These are phyloP conservation scores for Phialophora tarda DNA, from an alignment of 2,329 filamentous ascomycete species.

Conservation along the genomic window DNA sequence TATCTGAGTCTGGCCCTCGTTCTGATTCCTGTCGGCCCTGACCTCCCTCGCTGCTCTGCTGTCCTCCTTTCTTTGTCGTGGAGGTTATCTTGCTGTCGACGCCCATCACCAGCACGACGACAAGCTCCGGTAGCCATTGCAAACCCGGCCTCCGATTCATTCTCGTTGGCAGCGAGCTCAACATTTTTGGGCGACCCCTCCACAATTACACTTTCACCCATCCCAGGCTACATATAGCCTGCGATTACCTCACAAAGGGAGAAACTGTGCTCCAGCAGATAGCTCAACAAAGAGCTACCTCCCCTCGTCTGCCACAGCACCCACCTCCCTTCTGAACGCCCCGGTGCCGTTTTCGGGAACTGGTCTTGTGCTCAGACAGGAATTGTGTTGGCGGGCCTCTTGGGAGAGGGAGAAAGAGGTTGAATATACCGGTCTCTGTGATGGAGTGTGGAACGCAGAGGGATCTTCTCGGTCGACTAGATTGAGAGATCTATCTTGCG, in stretches of 20 bases:
- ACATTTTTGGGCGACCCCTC: constrained; percentile 17
- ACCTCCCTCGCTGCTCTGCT: constrained; percentile 1
- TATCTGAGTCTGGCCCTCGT: neutral
- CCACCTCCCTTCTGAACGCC: constrained; percentile 25
- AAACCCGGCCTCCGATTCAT: constrained; percentile 20
- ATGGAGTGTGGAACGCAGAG: constrained; percentile 58
- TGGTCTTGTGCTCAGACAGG: constrained; percentile 33
- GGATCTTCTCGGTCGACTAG: constrained; percentile 52
- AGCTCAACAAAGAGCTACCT: constrained; percentile 19
- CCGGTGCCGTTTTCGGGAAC: constrained; percentile 33
- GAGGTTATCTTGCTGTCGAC: neutral
- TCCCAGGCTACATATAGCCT: constrained; percentile 6
- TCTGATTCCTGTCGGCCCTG: neutral
- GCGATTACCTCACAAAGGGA: constrained; percentile 10
- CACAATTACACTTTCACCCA: neutral
- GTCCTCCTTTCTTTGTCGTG: constrained; percentile 11
- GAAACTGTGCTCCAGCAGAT: neutral
- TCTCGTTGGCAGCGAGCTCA: constrained; percentile 24
- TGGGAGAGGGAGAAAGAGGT: constrained; percentile 20
- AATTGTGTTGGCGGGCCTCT: constrained; percentile 22
- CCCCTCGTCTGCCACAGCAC: constrained; percentile 18
- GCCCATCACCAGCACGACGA: neutral
- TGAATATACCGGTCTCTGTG: constrained; percentile 30
- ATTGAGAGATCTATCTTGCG: constrained; percentile 58
- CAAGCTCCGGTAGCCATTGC: neutral